Evolutionary conservation across 805 yeast genomes (phyloP).

Genomic region (Ogataea neopini): DNA sequence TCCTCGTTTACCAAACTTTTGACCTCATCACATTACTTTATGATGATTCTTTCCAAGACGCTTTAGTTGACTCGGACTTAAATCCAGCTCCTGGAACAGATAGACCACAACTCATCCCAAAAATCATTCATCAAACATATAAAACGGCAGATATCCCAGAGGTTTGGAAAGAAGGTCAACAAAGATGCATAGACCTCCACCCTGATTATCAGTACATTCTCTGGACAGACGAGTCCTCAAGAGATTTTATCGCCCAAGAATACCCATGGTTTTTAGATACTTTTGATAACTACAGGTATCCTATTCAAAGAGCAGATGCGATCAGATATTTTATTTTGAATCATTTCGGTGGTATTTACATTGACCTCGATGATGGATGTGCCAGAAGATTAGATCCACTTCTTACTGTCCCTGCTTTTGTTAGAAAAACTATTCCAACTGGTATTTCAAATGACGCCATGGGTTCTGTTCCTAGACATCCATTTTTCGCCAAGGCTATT

Average conservation of each 20-base stretch:
- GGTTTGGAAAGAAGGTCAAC: constrained; percentile 76
- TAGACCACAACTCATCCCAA: constrained; percentile 68
- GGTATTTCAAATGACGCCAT: constrained; percentile 92
- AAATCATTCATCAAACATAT: constrained; percentile 91
- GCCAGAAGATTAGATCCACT: constrained; percentile 76
- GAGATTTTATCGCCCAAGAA: constrained; percentile 73
- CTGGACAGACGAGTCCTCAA: constrained; percentile 88
- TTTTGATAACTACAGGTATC: constrained; percentile 75
- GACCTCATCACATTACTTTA: constrained; percentile 74
- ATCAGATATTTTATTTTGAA: constrained; percentile 81
- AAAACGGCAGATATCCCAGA: constrained; percentile 78
- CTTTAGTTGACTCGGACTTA: constrained; percentile 60
- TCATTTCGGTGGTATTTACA: constrained; percentile 87
- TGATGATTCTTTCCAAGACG: constrained; percentile 69
- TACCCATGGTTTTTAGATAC: constrained; percentile 86
- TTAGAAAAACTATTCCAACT: constrained; percentile 83
- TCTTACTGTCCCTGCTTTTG: constrained; percentile 79
- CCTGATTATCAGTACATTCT: constrained; percentile 85
- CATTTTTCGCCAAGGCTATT: constrained; percentile 73
- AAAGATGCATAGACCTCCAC: constrained; percentile 72
- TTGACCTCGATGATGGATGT: constrained; percentile 91
- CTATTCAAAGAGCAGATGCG: constrained; percentile 89
- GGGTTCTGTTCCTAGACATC: constrained; percentile 87
- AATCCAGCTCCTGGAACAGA: constrained; percentile 48
- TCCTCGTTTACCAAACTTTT: constrained; percentile 60